Conservation (phyloP, 2,329 filamentous ascomycete species). For the Lasiodiplodia hormozganensis region DNA sequence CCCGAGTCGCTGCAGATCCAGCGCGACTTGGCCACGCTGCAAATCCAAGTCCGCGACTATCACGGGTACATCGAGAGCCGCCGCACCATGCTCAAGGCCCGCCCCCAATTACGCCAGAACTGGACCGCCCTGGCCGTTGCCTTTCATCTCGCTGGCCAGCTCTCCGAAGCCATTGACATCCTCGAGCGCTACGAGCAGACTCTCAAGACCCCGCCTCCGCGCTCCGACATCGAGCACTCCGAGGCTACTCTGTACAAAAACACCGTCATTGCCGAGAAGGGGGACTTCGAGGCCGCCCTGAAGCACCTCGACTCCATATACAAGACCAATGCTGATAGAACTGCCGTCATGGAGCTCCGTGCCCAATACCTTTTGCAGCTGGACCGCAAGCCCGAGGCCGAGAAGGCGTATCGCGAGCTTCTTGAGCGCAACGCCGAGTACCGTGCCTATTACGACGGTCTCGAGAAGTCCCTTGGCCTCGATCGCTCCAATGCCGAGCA, state of each 20-base stretch:
- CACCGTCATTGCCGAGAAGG: conserved; percentile 86
- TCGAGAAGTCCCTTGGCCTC: conserved; percentile 74
- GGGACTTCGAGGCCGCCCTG: conserved; percentile 81
- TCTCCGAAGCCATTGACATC: conserved; percentile 86
- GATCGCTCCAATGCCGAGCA: conserved; percentile 66
- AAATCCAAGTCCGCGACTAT: conserved; percentile 97
- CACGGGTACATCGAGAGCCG: conserved; percentile 91
- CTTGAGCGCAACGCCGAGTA: conserved; percentile 89
- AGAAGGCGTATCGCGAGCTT: conserved; percentile 78
- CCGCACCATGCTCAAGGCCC: conserved; percentile 83
- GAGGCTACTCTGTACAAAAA: conserved; percentile 97
- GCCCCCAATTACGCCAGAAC: conserved; percentile 83
- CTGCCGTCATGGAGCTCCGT: conserved; percentile 83
- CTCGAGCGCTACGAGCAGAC: conserved; percentile 93
- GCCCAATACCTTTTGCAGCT: conserved; percentile 85
- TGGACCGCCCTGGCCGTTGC: conserved; percentile 98
- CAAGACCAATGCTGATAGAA: conserved; percentile 81
- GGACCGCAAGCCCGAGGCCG: conserved; percentile 78
- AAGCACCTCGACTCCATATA: conserved; percentile 82
- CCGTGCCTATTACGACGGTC: conserved; percentile 80
- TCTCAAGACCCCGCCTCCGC: conserved; percentile 78
- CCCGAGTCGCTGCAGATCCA: conserved; percentile 95
- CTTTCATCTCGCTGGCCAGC: conserved; percentile 86
- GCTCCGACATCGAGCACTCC: conserved; percentile 87
- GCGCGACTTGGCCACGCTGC: conserved; percentile 88